A percentile compares a stretch with the other conserved stretches of the same genome.
Evolutionary conservation across 441 rosid species (phyloP).

Genomic region (Erodium chrysanthum): DNA sequence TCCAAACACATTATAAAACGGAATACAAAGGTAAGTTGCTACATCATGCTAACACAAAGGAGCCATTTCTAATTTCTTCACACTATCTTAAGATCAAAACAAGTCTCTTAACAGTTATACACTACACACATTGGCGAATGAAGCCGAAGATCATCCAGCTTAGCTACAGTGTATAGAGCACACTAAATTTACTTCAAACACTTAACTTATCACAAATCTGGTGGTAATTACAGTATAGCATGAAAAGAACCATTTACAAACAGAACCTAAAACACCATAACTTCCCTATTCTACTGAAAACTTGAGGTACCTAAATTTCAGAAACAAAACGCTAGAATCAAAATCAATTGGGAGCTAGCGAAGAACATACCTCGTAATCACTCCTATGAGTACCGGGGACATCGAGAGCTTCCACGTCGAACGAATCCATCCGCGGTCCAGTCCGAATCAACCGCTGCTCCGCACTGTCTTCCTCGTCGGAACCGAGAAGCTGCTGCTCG

Average conservation of each 20-base stretch:
- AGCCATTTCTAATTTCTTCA: no score
- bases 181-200: neutral
- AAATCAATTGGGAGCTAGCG: neutral
- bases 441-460: conserved; percentile 82
- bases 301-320: neutral
- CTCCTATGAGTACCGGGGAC: conserved; percentile 68
- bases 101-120: neutral
- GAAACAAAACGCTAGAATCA: neutral
- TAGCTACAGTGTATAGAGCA: neutral
- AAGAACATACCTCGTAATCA: conserved; percentile 48
- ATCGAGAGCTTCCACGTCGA: conserved; percentile 94
- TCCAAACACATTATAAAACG: no score
- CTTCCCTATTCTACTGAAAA: neutral
- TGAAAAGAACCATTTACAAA: neutral
- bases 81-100: no score
- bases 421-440: conserved; percentile 77
- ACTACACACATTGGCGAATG: neutral
- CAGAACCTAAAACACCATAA: neutral
- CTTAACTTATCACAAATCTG: neutral
- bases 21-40: no score
- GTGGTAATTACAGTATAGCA: neutral
- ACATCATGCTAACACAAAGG: no score
- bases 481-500: conserved; percentile 34
- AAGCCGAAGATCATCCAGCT: neutral
- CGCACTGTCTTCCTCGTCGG: conserved; percentile 63